Base-by-base conservation (phyloP, 352 stramenopile species). In the Phytophthora ohioensis region DNA sequence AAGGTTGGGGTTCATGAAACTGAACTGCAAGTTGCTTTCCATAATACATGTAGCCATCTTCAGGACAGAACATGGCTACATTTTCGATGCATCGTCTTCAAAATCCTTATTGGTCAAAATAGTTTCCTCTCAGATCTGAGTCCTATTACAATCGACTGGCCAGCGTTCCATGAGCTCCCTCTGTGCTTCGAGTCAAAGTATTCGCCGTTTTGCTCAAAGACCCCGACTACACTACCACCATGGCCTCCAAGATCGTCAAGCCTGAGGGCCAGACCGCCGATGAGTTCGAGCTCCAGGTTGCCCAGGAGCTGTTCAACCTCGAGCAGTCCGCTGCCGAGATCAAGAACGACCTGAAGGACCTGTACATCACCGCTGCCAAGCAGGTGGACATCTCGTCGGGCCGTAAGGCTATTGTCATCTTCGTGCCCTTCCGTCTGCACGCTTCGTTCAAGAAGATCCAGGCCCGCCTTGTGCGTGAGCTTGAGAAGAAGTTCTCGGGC, bases 401-500 rank as follows among this genome's bases (percentile, higher is more conserved):
- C 83, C 97, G 96, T 78, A 99, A 99, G 86, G 98, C 98, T 38
- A 99, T 99, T 81, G 91, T 99, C 52, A 88, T 99, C 73, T 99
- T 99, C 83, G 98, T 99, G 71, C 98, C 98, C 12, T 99, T 92
- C 96, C 97, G 97, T 64, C 91, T 99, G 54, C 93, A 99, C 73
- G 97, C 95, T 73, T 88, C 90, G 61, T 99, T 99, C 92, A 95
- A 99, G 85, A 99, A 99, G 91, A 99, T 99, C 79, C 98, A 99
- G 80, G 84, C 89, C 35, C 93, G 94, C 73, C 92, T 99, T 57
- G 97, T 99, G 43, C 95, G 97, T 60, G 98, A 99, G 86, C 84
- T 99, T 51, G 98, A 99, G 91, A 99, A 99, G 95, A 99, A 99
- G 87, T 99, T 99, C 87, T 98, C 76, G 58, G 98, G 97, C 77